These are phyloP conservation scores for Populus hybrid DNA, from an alignment of 441 rosid genomes.

Conservation along the genomic window DNA sequence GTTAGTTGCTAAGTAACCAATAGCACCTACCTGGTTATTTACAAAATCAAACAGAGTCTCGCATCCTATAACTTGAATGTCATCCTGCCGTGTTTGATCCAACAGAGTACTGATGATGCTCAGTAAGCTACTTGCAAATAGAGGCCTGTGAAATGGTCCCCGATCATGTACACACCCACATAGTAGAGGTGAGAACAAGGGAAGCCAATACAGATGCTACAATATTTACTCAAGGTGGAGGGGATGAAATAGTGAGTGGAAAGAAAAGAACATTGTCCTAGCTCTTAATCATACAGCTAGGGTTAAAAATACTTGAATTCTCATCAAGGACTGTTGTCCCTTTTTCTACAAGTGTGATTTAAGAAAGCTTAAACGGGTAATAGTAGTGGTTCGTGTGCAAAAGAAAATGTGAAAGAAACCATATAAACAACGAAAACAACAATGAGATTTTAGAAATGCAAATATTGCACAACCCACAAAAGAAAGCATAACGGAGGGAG, in stretches of 20 bases:
- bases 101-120: constrained; percentile 67
- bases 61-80: constrained; percentile 75
- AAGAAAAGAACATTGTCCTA: not conserved
- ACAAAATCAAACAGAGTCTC: constrained; percentile 77
- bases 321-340: not conserved
- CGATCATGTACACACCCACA: constrained; percentile 11
- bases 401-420: not conserved
- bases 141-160: constrained; percentile 51
- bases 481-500: not conserved
- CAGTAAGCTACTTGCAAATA: constrained; percentile 78
- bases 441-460: not conserved
- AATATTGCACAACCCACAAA: not conserved
- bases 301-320: not conserved
- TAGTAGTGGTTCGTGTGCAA: not conserved
- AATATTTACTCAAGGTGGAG: not conserved
- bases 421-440: not conserved
- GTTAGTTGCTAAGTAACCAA: constrained; percentile 6
- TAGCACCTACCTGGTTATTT: constrained; percentile 72
- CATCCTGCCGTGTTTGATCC: constrained; percentile 76
- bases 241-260: not conserved
- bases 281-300: not conserved
- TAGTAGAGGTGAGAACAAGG: not conserved
- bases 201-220: not conserved
- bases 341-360: not conserved
- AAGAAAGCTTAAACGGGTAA: not conserved